Percentiles rank a stretch among this genome's conserved stretches.
Evolutionary conservation across 371 early-diverging fungal genomes (phyloP).

Genomic region (Mucor saturninus): DNA sequence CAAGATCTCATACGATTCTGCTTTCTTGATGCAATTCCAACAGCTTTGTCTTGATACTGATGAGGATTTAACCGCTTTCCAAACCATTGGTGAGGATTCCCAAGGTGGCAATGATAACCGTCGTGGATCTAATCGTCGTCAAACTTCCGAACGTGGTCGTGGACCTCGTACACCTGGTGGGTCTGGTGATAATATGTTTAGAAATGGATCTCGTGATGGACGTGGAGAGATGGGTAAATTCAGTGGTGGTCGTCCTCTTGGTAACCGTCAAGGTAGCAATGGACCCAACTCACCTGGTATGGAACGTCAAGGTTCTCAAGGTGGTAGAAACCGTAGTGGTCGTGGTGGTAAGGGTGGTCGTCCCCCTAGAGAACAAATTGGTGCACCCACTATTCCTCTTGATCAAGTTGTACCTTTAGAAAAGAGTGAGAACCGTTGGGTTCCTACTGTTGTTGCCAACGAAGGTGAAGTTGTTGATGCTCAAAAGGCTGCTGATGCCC

Average conservation of each 20-base stretch:
- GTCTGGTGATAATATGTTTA: conserved; percentile 52
- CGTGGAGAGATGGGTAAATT: conserved; percentile 55
- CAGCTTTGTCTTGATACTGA: conserved; percentile 70
- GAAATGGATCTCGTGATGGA: conserved; percentile 47
- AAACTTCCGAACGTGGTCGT: conserved; percentile 65
- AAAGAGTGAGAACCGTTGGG: conserved; percentile 86
- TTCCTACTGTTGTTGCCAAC: conserved; percentile 59
- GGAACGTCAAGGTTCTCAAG: conserved; percentile 57
- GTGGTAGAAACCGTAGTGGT: conserved; percentile 54
- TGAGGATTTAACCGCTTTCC: conserved; percentile 68
- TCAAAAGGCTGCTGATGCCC: conserved; percentile 35
- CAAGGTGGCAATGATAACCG: conserved; percentile 25
- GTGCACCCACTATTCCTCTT: conserved; percentile 65
- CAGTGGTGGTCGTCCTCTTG: conserved; percentile 51
- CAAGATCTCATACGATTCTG: conserved; percentile 66
- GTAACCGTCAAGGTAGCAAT: conserved; percentile 57
- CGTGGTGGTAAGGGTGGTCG: conserved; percentile 62
- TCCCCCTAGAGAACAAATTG: conserved; percentile 41
- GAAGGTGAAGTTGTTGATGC: conserved; percentile 29
- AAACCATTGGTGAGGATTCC: conserved; percentile 66
- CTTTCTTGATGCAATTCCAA: conserved; percentile 83
- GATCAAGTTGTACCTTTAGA: conserved; percentile 77
- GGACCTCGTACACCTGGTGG: conserved; percentile 53
- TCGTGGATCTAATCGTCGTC: conserved; percentile 54
- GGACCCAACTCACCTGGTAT: conserved; percentile 56